phyloP scores from a whole-genome alignment of 768 basidiomycete species.

The Termitomyces sp. region DNA sequence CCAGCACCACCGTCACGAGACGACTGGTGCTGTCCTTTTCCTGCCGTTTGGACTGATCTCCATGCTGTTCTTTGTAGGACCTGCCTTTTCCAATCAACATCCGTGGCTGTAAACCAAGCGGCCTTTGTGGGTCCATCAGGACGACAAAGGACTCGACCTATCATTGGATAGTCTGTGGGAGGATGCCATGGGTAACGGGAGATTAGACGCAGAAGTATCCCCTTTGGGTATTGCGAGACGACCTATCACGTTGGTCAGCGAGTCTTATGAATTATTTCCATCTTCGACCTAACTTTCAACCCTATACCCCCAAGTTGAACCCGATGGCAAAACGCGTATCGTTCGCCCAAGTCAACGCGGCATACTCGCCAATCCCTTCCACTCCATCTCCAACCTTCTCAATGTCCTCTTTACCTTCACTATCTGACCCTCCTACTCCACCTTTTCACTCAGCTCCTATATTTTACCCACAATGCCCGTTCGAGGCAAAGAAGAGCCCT shows the following conservation, averaged over 20 bases:
- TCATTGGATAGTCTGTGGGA: conserved; percentile 6
- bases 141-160: not conserved
- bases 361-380: conserved; percentile 28
- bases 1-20: conserved; percentile 6
- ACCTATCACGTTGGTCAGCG: not conserved
- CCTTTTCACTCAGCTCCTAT: conserved; percentile 24
- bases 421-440: conserved; percentile 32
- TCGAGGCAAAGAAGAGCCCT: conserved; percentile 15
- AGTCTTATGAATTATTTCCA: conserved; percentile 7
- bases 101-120: not conserved
- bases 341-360: conserved; percentile 32
- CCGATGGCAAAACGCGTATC: conserved; percentile 36
- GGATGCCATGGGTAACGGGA: not conserved
- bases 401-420: conserved; percentile 29
- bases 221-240: conserved; percentile 6
- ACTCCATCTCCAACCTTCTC: conserved; percentile 35
- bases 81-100: conserved; percentile 4
- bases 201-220: conserved; percentile 6
- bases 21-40: not conserved
- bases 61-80: not conserved
- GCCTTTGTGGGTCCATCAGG: conserved; percentile 1
- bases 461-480: conserved; percentile 23
- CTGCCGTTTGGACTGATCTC: not conserved
- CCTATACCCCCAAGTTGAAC: conserved; percentile 10
- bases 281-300: conserved; percentile 7